Percentiles rank a stretch among this genome's conserved stretches.
These are phyloP conservation scores for Spathaspora sp. DNA, from an alignment of 1,139 yeast genomes.

Conservation along the genomic window DNA sequence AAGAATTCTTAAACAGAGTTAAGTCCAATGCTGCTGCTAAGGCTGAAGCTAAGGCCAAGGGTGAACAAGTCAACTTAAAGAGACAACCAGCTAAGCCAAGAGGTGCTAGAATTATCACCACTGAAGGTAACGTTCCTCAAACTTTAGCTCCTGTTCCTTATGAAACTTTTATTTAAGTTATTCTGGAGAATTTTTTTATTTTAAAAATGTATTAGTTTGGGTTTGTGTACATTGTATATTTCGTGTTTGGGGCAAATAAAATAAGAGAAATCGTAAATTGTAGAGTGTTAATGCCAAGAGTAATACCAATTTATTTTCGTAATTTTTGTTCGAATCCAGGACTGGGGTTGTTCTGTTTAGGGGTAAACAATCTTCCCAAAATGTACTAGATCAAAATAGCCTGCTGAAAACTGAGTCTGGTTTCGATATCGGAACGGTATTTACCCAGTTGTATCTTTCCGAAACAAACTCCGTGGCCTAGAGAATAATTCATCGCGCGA, in stretches of 20 bases:
- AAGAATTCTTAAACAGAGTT: slow-evolving; percentile 98
- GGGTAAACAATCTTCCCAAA: too few species aligned
- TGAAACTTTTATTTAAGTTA: slow-evolving; percentile 5
- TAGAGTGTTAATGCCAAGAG: too few species aligned
- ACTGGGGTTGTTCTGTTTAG: too few species aligned
- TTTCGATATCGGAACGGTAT: too few species aligned
- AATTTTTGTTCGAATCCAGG: too few species aligned
- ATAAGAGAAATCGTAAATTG: too few species aligned
- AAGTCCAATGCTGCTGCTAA: slow-evolving; percentile 93
- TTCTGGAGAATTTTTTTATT: background rate
- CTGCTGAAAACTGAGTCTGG: too few species aligned
- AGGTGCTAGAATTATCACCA: slow-evolving; percentile 79
- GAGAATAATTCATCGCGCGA: too few species aligned
- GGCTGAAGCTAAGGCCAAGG: slow-evolving; percentile 93
- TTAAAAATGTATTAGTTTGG: slow-evolving; percentile 1
- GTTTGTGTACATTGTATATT: slow-evolving; percentile 9
- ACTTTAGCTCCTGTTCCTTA: slow-evolving; percentile 99
- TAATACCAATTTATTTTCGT: too few species aligned
- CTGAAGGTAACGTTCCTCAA: slow-evolving; percentile 84
- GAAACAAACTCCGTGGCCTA: too few species aligned
- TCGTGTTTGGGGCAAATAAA: slow-evolving; percentile 14
- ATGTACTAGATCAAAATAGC: too few species aligned
- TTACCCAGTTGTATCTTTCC: too few species aligned
- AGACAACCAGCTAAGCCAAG: slow-evolving; percentile 99
- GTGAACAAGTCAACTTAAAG: slow-evolving; percentile 89